Percentiles rank a stretch among this genome's conserved stretches.
Evolutionary conservation across 495 filamentous ascomycete genomes (phyloP).

Genomic region (Aspergillus cavernicola): DNA sequence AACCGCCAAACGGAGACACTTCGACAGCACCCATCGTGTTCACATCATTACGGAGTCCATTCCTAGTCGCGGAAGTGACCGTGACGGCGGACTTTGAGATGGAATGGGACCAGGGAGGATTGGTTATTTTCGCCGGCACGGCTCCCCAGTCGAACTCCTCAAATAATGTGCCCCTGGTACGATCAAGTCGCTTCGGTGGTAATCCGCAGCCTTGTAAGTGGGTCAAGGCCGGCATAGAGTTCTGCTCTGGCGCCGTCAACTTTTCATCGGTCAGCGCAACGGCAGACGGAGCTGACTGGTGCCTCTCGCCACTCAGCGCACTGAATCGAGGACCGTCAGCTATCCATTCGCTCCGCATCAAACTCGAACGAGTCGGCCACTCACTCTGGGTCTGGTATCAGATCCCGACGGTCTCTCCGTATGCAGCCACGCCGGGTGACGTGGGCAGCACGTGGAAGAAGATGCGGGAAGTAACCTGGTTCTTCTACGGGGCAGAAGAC

Average conservation of each 20-base stretch:
- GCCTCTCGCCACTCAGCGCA: constrained; percentile 42
- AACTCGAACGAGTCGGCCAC: constrained; percentile 55
- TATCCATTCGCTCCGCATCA: constrained; percentile 48
- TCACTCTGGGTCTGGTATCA: constrained; percentile 59
- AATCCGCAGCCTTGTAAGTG: constrained; percentile 45
- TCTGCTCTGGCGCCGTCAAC: constrained; percentile 49
- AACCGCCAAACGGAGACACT: constrained; percentile 52
- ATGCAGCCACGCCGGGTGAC: constrained; percentile 33
- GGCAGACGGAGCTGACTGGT: constrained; percentile 56
- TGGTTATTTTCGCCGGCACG: constrained; percentile 75
- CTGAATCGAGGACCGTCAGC: constrained; percentile 17
- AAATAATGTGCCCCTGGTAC: constrained; percentile 14
- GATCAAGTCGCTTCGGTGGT: constrained; percentile 14
- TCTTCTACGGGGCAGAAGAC: constrained; percentile 58
- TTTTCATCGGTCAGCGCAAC: constrained; percentile 55
- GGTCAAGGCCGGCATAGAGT: constrained; percentile 59
- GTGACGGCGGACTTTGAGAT: constrained; percentile 56
- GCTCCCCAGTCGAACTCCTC: constrained; percentile 47
- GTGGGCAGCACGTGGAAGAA: constrained; percentile 53
- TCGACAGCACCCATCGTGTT: constrained; percentile 57
- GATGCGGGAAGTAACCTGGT: constrained; percentile 56
- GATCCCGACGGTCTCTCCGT: constrained; percentile 35
- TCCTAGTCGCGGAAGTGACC: constrained; percentile 56
- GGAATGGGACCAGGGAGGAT: constrained; percentile 64
- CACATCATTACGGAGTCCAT: constrained; percentile 49